Base-by-base conservation (phyloP, 2,329 filamentous ascomycete species). In the Colletotrichum sp. region DNA sequence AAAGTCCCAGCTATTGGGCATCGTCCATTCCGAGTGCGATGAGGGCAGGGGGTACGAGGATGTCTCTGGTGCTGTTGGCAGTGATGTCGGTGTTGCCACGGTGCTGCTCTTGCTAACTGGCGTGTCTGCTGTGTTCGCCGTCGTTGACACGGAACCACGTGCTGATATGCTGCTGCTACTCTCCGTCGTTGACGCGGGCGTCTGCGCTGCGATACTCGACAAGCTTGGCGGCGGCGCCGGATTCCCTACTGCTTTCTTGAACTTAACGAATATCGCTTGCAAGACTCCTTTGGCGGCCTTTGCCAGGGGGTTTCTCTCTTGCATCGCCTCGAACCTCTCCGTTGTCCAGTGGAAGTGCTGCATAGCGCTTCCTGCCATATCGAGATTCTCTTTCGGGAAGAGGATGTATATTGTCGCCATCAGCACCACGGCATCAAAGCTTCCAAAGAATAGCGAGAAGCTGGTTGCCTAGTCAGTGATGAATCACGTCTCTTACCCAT, bases 341-440 rank as follows among this genome's bases (percentile, higher is more conserved):
- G 91, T 88, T 2, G 89, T 89, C 90, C 90, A 92, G 60, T 88
- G 87, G 77, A 91, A 92, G 78, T 92, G 90, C 79, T 90, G 89
- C 11, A 89, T 81, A 1, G 88, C 87, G 28, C 84, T 84, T 6
- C 86, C 83, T 1, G 89, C 82, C 32, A 89, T 82, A 30, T 90
- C 88, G 4, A 83, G 80, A 71, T 91, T 88, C 78, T 92, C 90
- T 27, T 84, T 85, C 2, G 91, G 91, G 76, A 92, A 92, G 11
- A 93, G 80, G 39, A 93, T 92, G 80, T 90, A 92, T 36, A 93
- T 89, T 22, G 90, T 89, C 0, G 91, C 89, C 69, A 92, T 86
- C 71, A 93, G 85, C 19, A 93, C 90, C 25, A 92, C 88, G 16
- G 91, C 91, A 78, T 93, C 91, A 75, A 93, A 93, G 8, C 90